These are phyloP conservation scores for Tilletia caries DNA, from an alignment of 1,284 basidiomycete genomes.

Conservation along the genomic window DNA sequence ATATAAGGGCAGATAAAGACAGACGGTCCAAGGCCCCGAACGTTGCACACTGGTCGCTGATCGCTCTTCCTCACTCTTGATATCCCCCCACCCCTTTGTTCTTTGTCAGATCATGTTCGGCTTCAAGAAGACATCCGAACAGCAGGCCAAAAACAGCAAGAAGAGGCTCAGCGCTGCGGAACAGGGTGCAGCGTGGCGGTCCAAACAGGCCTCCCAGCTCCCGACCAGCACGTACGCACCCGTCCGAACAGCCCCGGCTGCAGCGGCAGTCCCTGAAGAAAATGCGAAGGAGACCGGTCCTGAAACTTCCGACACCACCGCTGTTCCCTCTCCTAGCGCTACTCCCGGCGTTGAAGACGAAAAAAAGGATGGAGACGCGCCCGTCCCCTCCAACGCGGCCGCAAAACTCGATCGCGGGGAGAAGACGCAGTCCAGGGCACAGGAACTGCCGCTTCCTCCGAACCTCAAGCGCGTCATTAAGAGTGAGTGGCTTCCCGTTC, in stretches of 20 bases:
- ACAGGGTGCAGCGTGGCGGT: conserved; percentile 1
- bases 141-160: no score
- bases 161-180: conserved; percentile 2
- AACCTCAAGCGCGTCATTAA: conserved; percentile 11
- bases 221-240: background rate
- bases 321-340: background rate
- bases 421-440: background rate
- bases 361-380: no score
- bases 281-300: background rate
- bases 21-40: no score
- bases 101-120: no score
- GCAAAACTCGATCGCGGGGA: background rate
- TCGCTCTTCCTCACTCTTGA: no score
- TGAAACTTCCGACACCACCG: background rate
- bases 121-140: no score
- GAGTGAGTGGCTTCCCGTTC: background rate
- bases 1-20: no score
- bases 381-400: background rate
- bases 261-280: background rate
- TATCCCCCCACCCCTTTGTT: no score
- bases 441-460: background rate
- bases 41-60: no score
- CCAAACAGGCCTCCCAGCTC: background rate
- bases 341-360: background rate
- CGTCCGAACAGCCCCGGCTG: background rate